These are phyloP conservation scores for Jamesozyma lodderae DNA, from an alignment of 805 yeast species.

Conservation along the genomic window DNA sequence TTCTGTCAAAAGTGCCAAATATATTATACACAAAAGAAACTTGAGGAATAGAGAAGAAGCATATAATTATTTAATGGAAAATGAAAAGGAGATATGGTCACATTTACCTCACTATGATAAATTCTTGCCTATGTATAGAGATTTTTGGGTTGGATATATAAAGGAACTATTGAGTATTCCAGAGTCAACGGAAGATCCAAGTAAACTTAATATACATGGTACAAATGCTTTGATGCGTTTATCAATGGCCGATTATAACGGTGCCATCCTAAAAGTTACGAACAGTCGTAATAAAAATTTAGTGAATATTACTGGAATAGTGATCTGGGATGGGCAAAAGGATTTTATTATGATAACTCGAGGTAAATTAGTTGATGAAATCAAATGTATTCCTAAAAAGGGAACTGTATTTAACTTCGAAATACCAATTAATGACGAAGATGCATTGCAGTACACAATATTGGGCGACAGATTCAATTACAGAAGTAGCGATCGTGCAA, in stretches of 20 bases:
- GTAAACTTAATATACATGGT: slow-evolving; percentile 18
- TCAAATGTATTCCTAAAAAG: slow-evolving; percentile 57
- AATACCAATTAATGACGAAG: slow-evolving; percentile 33
- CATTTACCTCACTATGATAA: slow-evolving; percentile 37
- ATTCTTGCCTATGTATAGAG: slow-evolving; percentile 42
- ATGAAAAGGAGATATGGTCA: slow-evolving; percentile 13
- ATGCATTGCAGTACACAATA: slow-evolving; percentile 48
- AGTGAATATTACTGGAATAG: slow-evolving; percentile 63
- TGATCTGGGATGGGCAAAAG: slow-evolving; percentile 76
- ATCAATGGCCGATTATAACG: slow-evolving; percentile 73
- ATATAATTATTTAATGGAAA: slow-evolving; percentile 16
- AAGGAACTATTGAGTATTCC: slow-evolving; percentile 42
- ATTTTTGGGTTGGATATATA: slow-evolving; percentile 69
- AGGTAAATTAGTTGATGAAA: slow-evolving; percentile 46
- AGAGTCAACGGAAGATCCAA: slow-evolving; percentile 6
- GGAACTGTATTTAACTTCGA: slow-evolving; percentile 55
- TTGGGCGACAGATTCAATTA: slow-evolving; percentile 73
- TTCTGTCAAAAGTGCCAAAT: slow-evolving; percentile 20
- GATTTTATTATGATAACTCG: slow-evolving; percentile 47
- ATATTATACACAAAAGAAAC: slow-evolving; percentile 19
- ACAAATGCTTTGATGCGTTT: slow-evolving; percentile 42
- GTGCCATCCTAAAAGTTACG: slow-evolving; percentile 54
- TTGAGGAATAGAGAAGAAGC: slow-evolving; percentile 13
- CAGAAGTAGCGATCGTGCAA: slow-evolving; percentile 72
- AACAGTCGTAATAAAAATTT: slow-evolving; percentile 47